Base-by-base conservation (phyloP, 352 stramenopile species). In the Blastocystis sp. region DNA sequence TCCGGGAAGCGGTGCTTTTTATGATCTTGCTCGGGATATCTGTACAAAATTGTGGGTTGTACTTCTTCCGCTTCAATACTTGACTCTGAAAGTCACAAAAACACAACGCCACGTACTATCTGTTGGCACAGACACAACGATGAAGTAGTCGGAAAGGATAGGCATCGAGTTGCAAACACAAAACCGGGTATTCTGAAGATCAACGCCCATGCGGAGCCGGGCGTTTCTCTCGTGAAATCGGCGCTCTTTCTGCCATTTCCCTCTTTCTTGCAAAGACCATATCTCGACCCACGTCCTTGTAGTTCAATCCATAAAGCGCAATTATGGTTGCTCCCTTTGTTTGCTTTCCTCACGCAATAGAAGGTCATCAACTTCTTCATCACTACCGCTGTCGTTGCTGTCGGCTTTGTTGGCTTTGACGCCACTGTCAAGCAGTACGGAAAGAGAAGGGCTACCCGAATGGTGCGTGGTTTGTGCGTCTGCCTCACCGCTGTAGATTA, bases 11-110 rank as follows among this genome's bases (percentile, higher is more conserved):
- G 77, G 45, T 74, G 62, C 23, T 87, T 87, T 60, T 87, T 87
- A 77, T 87, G 77, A 78, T 87, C 77, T 69, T 87, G 40, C 65
- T 87, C 38, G 38, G 77, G 77, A 69, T 87, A 87, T n/a, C 77
- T 23, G 43, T 56, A 74, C 38, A 87, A 61, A 52, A 87, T 87
- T 21, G 40, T 87, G n/a, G 71, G 71, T 41, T 81, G 48, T 14
- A 81, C 71, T 53, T 53, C 71, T n/a, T 81, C 71, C 71, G 43
- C 28, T 64, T 81, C 71, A 65, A 81, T 81, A 65, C 43, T 81
- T 41, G 64, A 45, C 45, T 81, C 71, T 81, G 19, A 62, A 21
- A 53, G 14, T 66, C 40, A 81, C 28, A 28, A 65, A 43, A 34
- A 65, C 53, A 11, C 43, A 66, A 9, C 14, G 17, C 23, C 41